A percentile compares a stretch with the other conserved stretches of the same genome.
Conservation (phyloP, 1,139 yeast species). For the Candida smagusa region DNA sequence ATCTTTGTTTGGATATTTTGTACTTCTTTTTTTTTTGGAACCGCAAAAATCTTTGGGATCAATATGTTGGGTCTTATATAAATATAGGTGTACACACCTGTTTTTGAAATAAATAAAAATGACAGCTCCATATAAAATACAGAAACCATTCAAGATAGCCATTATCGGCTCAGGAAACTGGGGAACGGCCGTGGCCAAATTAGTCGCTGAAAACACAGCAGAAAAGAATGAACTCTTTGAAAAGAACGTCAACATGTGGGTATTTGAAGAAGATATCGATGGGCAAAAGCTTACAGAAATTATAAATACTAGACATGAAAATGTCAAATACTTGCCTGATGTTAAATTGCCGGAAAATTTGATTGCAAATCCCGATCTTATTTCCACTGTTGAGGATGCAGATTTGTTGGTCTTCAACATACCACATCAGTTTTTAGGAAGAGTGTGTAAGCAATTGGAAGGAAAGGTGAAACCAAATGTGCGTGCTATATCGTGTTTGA, state of each 20-base stretch:
- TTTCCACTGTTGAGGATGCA: conserved; percentile 68
- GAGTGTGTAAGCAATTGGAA: conserved; percentile 67
- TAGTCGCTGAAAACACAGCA: conserved; percentile 80
- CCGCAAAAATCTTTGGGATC: neutral
- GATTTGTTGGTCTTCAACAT: conserved; percentile 86
- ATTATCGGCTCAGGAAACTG: conserved; percentile 81
- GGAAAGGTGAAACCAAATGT: conserved; percentile 67
- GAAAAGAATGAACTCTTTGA: conserved; percentile 68
- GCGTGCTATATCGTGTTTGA: conserved; percentile 88
- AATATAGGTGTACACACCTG: conserved; percentile 1
- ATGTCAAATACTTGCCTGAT: conserved; percentile 83
- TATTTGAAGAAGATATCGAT: conserved; percentile 72
- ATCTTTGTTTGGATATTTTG: too few relatives aligned
- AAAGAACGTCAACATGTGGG: conserved; percentile 87
- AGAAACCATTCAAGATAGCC: conserved; percentile 50
- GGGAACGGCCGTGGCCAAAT: conserved; percentile 96
- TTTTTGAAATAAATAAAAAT: conserved; percentile 13
- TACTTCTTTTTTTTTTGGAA: conserved; percentile 1
- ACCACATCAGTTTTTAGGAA: conserved; percentile 88
- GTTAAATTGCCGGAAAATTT: conserved; percentile 77
- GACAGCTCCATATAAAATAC: conserved; percentile 36
- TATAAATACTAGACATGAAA: conserved; percentile 82
- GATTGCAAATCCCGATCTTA: conserved; percentile 79
- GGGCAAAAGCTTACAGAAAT: conserved; percentile 79
- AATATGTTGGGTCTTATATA: conserved; percentile 6